Evolutionary conservation across 2,329 filamentous ascomycete genomes (phyloP), one percentile per base, ranked within the genome.

Genomic region (Epichloe gansuensis): DNA sequence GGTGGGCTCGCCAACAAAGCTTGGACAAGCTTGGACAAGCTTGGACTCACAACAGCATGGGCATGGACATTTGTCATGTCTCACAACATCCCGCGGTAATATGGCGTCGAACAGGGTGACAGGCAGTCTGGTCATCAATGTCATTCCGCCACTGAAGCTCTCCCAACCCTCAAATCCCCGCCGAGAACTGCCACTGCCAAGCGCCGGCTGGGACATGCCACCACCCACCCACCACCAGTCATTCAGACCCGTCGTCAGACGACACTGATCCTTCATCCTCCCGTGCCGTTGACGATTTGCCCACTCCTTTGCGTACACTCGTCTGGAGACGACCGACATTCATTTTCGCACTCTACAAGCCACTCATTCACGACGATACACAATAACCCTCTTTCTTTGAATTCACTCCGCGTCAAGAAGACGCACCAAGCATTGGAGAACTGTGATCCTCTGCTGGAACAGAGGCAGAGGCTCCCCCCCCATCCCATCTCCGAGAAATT

Each of bases 271-370:
- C 17, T 23, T 36, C 9, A 41, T 38, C 15, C 34, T 21, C 38
- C 36, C 41, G 34, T 47, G 25, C 36, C 46, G 17, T 46, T 25
- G 41, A 53, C 51, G n/a, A 53, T n/a, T 39, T 12, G n/a, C n/a
- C n/a, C 51, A 45, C 51, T 53, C 51, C 34, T 49, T 53, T 49
- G n/a, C 21, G 5, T 11, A 15, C 43, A n/a, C 13, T 7, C 31
- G 36, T 50, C 27, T 43, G 41, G 11, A 31, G 49, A 34, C 47
- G 17, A 4, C 23, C 34, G 47, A 50, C 51, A 21, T 36, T 53
- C 51, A 7, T 50, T 53, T 40, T 12, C 9, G 31, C 49, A 35
- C 47, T 21, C 47, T 15, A 11, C 4, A 39, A 34, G 21, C 40
- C 38, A 41, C n/a, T 49, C 11, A 3, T 49, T 36, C 15, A 11